These are phyloP conservation scores for Lavandula angustifolia DNA, from an alignment of 257 asterid genomes.

Conservation along the genomic window DNA sequence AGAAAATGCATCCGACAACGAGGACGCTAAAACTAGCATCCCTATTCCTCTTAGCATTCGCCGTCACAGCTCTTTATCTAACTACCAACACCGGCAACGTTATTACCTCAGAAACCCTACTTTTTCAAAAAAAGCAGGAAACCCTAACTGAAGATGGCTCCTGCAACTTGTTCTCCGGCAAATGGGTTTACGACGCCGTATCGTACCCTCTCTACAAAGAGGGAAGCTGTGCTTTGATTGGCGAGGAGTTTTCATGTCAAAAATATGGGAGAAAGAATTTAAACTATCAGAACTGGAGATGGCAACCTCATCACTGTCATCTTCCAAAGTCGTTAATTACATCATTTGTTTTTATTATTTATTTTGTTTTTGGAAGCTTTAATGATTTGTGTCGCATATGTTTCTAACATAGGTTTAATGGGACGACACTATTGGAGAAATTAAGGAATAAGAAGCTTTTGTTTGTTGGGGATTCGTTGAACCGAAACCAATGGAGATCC, in stretches of 20 bases:
- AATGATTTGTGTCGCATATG: too few species aligned
- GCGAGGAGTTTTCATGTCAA: constrained; percentile 39
- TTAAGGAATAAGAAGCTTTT: constrained; percentile 57
- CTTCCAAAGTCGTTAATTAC: constrained; percentile 42
- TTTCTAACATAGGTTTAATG: constrained; percentile 32
- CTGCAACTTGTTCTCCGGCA: constrained; percentile 43
- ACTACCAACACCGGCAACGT: background rate
- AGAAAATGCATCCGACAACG: background rate
- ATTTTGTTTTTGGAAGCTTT: background rate
- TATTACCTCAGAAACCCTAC: constrained; percentile 5
- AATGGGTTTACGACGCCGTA: constrained; percentile 40
- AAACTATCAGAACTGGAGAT: too few species aligned
- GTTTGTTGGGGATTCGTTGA: constrained; percentile 68
- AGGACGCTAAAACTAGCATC: constrained; percentile 7
- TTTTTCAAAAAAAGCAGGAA: background rate
- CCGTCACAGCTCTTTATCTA: constrained; percentile 8
- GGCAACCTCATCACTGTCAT: too few species aligned
- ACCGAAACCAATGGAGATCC: constrained; percentile 63
- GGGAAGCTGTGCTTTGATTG: constrained; percentile 40
- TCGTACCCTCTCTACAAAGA: constrained; percentile 45
- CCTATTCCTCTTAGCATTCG: background rate
- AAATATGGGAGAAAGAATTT: constrained; percentile 43
- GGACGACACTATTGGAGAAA: constrained; percentile 52
- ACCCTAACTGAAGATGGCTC: too few species aligned
- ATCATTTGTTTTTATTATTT: too few species aligned